phyloP scores from a whole-genome alignment of 179 eudicot genomes.

The Drosera spatulata region DNA sequence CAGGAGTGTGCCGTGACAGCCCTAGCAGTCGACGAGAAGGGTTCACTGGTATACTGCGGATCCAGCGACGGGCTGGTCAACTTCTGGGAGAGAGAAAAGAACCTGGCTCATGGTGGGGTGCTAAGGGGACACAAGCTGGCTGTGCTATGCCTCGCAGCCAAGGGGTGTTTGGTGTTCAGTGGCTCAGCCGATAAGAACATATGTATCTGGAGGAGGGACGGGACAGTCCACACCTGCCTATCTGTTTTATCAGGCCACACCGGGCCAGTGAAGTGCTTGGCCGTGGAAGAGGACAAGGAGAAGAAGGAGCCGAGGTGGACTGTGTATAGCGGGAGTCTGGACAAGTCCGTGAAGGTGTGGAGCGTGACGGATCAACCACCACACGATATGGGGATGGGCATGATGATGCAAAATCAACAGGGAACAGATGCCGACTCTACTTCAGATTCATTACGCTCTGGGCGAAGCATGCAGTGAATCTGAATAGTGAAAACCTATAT shows the following conservation, averaged over 20 bases:
- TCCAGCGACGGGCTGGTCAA: constrained; percentile 73
- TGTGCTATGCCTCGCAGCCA: constrained; percentile 46
- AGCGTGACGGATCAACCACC: constrained; percentile 15
- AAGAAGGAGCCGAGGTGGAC: constrained; percentile 10
- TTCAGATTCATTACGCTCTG: constrained; percentile 19
- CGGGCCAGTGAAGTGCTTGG: constrained; percentile 78
- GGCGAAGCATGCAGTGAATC: constrained; percentile 11
- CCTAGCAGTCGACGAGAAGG: constrained; percentile 30
- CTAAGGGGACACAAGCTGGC: constrained; percentile 64
- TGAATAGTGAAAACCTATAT: too few species aligned
- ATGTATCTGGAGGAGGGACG: constrained; percentile 74
- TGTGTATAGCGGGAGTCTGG: too few species aligned
- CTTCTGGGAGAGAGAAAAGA: constrained; percentile 55
- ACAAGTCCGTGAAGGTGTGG: too few species aligned
- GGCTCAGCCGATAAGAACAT: constrained; percentile 80
- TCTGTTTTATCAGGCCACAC: constrained; percentile 52
- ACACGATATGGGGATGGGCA: neutral
- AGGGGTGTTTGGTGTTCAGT: constrained; percentile 42
- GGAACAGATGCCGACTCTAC: constrained; percentile 15
- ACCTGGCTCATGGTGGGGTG: constrained; percentile 55
- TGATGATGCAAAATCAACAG: constrained; percentile 15
- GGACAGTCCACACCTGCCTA: constrained; percentile 42
- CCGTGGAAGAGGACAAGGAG: constrained; percentile 41
- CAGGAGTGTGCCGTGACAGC: constrained; percentile 77
- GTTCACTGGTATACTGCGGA: constrained; percentile 53